Evolutionary conservation across 805 yeast genomes (phyloP), one percentile per base, ranked within the genome.

Genomic region (Starmerella tilneyi): DNA sequence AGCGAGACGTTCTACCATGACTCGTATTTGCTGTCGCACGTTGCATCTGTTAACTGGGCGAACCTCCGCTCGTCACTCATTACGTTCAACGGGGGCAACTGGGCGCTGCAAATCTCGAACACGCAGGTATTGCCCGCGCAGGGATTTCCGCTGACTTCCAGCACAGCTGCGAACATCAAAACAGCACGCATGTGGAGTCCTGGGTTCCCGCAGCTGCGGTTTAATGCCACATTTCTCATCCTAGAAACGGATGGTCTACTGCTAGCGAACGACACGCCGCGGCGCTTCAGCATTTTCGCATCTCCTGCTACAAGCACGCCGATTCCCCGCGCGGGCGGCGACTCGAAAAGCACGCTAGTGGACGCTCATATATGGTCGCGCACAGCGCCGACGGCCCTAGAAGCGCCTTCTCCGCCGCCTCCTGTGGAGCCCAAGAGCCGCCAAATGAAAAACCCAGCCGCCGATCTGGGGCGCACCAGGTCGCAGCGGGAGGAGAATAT

Each of bases 11-110:
- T 56, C 9, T 45, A 44, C 20, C 45, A 41, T 13, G 58, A 56
- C 31, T 17, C 33, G 15, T 55, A 43, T 33, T 27, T 56, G 31
- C 50, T 56, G 5, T 46, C 59, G 16, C 59, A 56, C 30, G 48
- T 54, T 8, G 21, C 44, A 3, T 33, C 30, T 9, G 36, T 35
- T n/a, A 15, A 33, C 22, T 26, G 17, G 44, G 11, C 19, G 12
- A 23, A 36, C 11, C 23, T 23, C 19, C 5, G 11, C 5, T 37
- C 28, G 17, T n/a, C 40, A 11, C 30, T 49, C 4, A 11, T 21
- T n/a, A 19, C 44, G 11, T 5, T 46, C 15, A 46, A 46, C 17
- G 50, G 50, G 9, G 27, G 45, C 5, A 16, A 34, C 11, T 46
- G 52, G 50, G 13, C 22, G 11, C 6, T 46, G 3, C 4, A 23